Evolutionary conservation across 768 basidiomycete genomes (phyloP), one percentile per base, ranked within the genome.

Genomic region (Macrocybe gigantea): DNA sequence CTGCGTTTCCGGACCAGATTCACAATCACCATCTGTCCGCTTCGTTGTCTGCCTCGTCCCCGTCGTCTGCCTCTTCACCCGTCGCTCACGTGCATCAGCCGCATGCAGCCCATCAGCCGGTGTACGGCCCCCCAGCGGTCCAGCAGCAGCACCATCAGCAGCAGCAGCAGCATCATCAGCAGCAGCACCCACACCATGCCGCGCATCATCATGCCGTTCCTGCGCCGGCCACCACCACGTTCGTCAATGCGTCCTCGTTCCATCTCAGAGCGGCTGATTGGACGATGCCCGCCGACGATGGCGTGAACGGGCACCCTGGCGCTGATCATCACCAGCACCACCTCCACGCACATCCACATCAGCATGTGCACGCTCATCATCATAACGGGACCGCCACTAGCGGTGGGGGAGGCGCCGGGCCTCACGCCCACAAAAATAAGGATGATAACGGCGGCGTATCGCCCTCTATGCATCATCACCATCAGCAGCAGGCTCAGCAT

Each of bases 241-340:
- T 61, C 51, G 45, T 39, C 5, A 49, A 65, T 33, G 53, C 48
- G 8, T 47, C 67, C 8, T 61, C 73, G 15, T 85, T 72, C 55
- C 72, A 77, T 56, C 74, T 85, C n/a, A 73, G 80, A 36, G 77
- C 80, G 8, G 83, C 83, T 5, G 79, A 64, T 56, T 85, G 83
- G 82, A 62, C 58, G 14, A 53, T 52, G 1, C 30, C 59, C 54
- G 45, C 65, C 54, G 41, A 64, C 45, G 14, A 66, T 49, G 66
- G 62, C 51, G 58, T 55, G 61, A 59, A 64, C 64, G 60, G 64
- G 66, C 63, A 53, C 64, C 53, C 56, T 44, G 42, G 9, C 31
- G 22, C 2, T n/a, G 32, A 32, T 15, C 42, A 10, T 30, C 30
- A 13, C 29, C 41, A 14, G 41, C 42, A 13, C 13, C 42, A 31